These are phyloP conservation scores for Didymella arachidicola DNA, from an alignment of 2,329 filamentous ascomycete genomes.

Conservation along the genomic window DNA sequence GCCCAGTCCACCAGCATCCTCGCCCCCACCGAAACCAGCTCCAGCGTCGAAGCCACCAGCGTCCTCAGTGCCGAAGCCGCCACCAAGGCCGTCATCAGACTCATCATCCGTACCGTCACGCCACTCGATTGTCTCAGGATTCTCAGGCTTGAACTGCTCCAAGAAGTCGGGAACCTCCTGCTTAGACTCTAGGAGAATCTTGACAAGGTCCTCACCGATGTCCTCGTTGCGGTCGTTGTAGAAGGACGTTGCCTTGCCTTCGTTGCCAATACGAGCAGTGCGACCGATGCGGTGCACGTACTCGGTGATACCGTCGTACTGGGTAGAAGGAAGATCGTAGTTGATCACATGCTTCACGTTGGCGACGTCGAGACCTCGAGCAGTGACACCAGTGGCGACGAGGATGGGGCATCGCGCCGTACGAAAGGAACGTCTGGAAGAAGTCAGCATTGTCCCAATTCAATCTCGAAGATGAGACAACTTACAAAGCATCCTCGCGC, in stretches of 20 bases:
- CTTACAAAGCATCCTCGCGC: conserved; percentile 85
- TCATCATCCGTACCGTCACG: conserved; percentile 60
- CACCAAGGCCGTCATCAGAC: conserved; percentile 36
- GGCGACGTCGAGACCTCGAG: conserved; percentile 86
- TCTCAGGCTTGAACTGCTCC: conserved; percentile 67
- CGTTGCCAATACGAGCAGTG: conserved; percentile 90
- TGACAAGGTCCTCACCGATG: conserved; percentile 76
- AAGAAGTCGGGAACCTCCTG: conserved; percentile 87
- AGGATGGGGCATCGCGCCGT: conserved; percentile 77
- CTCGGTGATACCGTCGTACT: conserved; percentile 88
- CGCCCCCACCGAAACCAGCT: conserved; percentile 22
- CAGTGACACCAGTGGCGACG: conserved; percentile 84
- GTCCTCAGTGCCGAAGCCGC: conserved; percentile 20
- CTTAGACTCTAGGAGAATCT: conserved; percentile 79
- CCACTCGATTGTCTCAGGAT: conserved; percentile 58
- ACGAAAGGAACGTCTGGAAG: conserved; percentile 74
- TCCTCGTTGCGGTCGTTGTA: conserved; percentile 80
- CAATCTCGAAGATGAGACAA: conserved; percentile 13
- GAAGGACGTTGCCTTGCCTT: conserved; percentile 86
- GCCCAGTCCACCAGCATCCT: conserved; percentile 7
- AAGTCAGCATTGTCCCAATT: conserved; percentile 10
- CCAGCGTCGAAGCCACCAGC: conserved; percentile 20
- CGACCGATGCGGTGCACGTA: conserved; percentile 96
- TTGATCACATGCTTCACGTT: conserved; percentile 94
- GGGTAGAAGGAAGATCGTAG: conserved; percentile 78